Conservation (phyloP, 2,329 filamentous ascomycete species). For the Fusarium secorum region DNA sequence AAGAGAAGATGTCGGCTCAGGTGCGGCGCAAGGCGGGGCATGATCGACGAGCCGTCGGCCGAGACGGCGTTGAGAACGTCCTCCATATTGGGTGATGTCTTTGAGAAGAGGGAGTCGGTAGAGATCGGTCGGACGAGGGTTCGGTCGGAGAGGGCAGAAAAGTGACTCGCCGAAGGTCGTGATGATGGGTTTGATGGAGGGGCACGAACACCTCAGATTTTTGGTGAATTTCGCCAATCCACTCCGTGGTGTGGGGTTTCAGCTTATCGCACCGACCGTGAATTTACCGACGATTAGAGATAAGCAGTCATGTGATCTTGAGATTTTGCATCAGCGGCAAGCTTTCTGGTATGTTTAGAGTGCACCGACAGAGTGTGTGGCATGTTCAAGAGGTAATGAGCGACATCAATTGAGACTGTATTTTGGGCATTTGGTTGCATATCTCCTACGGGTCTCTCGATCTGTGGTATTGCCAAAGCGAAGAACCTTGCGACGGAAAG, state of each 20-base stretch:
- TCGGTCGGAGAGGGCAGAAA: conserved; percentile 23
- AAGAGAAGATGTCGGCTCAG: conserved; percentile 97
- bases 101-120: conserved; percentile 7
- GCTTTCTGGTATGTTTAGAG: conserved; percentile 26
- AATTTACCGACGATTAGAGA: conserved; percentile 45
- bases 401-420: conserved; percentile 18
- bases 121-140: conserved; percentile 19
- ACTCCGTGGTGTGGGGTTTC: conserved; percentile 49
- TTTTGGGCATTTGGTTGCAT: neutral
- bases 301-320: conserved; percentile 49
- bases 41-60: conserved; percentile 77
- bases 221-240: conserved; percentile 53
- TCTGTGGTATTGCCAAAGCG: neutral
- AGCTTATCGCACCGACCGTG: conserved; percentile 41
- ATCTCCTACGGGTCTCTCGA: neutral
- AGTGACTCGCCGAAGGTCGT: conserved; percentile 41
- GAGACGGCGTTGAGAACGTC: conserved; percentile 59
- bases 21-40: conserved; percentile 88
- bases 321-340: conserved; percentile 43
- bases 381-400: neutral
- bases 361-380: conserved; percentile 23
- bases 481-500: neutral
- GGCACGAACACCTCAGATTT: conserved; percentile 46
- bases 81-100: conserved; percentile 47
- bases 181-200: conserved; percentile 47